These are phyloP conservation scores for Rhizomucor miehei DNA, from an alignment of 371 early-diverging fungal species.

Conservation along the genomic window DNA sequence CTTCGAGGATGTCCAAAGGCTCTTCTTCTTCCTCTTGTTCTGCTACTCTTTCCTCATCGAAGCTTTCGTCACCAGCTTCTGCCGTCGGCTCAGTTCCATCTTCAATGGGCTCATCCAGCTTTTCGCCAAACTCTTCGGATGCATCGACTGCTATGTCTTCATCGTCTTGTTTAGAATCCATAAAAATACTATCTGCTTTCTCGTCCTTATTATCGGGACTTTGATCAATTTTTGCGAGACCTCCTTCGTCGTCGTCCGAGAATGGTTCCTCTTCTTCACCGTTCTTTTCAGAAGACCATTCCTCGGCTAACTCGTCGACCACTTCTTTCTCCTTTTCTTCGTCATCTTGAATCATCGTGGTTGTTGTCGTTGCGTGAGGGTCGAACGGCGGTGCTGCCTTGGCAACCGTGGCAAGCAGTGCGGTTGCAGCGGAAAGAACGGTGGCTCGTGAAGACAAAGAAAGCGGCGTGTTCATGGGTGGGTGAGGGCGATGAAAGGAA, in stretches of 20 bases:
- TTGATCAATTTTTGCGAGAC: no score
- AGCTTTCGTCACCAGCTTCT: no score
- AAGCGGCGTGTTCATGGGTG: no score
- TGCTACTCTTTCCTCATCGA: no score
- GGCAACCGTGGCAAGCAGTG: not conserved
- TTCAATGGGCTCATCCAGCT: no score
- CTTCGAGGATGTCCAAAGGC: not conserved
- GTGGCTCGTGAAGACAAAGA: no score
- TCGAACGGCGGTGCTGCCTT: not conserved
- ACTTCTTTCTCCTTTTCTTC: slow-evolving; percentile 3
- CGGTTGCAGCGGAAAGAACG: not conserved
- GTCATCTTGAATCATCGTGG: not conserved
- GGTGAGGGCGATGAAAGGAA: no score
- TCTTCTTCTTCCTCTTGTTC: no score
- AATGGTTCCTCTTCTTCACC: slow-evolving; percentile 1
- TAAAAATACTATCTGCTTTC: not conserved
- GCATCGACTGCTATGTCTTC: not conserved
- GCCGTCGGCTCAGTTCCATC: no score
- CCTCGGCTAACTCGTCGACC: slow-evolving; percentile 8
- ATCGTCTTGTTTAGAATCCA: not conserved
- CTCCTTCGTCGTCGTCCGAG: not conserved
- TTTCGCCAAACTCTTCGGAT: no score
- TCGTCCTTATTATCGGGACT: not conserved
- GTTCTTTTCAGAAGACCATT: slow-evolving; percentile 5
- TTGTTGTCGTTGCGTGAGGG: slow-evolving; percentile 2